These are phyloP conservation scores for Wickerhamomyces subpelliculosus DNA, from an alignment of 805 yeast species.

Conservation along the genomic window DNA sequence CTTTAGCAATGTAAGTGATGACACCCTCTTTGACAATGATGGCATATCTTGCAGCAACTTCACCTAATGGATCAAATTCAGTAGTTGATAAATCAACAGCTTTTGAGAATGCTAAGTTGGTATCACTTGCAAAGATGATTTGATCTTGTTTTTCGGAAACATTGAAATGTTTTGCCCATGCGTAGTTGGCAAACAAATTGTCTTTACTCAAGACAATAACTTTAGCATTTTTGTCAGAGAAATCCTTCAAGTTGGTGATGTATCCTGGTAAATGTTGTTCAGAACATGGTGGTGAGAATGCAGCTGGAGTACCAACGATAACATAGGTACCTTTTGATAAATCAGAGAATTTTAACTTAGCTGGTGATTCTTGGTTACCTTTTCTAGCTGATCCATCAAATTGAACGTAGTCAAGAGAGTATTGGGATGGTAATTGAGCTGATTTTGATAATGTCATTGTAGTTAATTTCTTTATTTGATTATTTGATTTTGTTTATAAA, in stretches of 20 bases:
- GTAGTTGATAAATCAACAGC: conserved; percentile 43
- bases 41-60: conserved; percentile 48
- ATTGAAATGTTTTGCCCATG: conserved; percentile 44
- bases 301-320: conserved; percentile 75
- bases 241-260: conserved; percentile 27
- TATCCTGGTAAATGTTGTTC: conserved; percentile 63
- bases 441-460: not conserved
- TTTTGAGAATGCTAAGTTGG: conserved; percentile 47
- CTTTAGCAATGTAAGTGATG: conserved; percentile 35
- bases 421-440: not conserved
- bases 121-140: conserved; percentile 57
- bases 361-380: conserved; percentile 19
- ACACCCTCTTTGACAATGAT: conserved; percentile 52
- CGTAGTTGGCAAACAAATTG: conserved; percentile 62
- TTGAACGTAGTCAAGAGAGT: not conserved
- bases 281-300: conserved; percentile 80
- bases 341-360: conserved; percentile 20
- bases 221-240: conserved; percentile 51
- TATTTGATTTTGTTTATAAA: not conserved
- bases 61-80: conserved; percentile 49
- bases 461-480: not conserved
- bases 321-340: conserved; percentile 29
- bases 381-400: not conserved
- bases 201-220: conserved; percentile 55
- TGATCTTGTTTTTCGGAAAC: conserved; percentile 24